Evolutionary conservation across 768 basidiomycete genomes (phyloP).

Genomic region (Podaxis rugospora): DNA sequence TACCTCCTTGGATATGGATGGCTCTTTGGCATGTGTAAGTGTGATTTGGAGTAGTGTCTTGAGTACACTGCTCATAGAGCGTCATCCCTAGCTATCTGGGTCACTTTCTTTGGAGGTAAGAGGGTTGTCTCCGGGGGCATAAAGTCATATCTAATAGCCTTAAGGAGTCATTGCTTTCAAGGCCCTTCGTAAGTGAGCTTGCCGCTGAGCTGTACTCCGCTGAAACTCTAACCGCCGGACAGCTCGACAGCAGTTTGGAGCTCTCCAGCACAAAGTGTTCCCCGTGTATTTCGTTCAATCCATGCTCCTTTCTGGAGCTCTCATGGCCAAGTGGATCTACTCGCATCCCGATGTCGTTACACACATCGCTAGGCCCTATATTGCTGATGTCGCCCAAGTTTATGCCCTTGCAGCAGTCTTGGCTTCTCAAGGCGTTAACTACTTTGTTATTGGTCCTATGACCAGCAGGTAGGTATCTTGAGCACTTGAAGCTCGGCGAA

Average conservation of each 20-base stretch:
- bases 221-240: not conserved
- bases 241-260: constrained; percentile 71
- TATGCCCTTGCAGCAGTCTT: constrained; percentile 49
- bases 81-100: constrained; percentile 43
- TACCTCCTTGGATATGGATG: constrained; percentile 58
- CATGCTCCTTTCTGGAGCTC: constrained; percentile 45
- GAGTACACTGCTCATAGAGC: not conserved
- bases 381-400: constrained; percentile 62
- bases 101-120: constrained; percentile 63
- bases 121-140: not conserved
- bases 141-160: not conserved
- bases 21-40: constrained; percentile 70
- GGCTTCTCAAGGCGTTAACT: constrained; percentile 53
- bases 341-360: constrained; percentile 53
- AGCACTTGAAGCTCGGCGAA: not conserved
- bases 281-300: constrained; percentile 70
- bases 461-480: constrained; percentile 56
- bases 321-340: constrained; percentile 55
- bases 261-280: constrained; percentile 70
- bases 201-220: not conserved
- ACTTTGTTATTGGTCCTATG: constrained; percentile 66
- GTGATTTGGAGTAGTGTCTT: not conserved
- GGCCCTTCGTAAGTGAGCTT: constrained; percentile 44
- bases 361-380: constrained; percentile 39
- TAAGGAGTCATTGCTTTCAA: constrained; percentile 58